Conservation (phyloP, 2,329 filamentous ascomycete genomes). For the Pseudogymnoascus sp. region DNA sequence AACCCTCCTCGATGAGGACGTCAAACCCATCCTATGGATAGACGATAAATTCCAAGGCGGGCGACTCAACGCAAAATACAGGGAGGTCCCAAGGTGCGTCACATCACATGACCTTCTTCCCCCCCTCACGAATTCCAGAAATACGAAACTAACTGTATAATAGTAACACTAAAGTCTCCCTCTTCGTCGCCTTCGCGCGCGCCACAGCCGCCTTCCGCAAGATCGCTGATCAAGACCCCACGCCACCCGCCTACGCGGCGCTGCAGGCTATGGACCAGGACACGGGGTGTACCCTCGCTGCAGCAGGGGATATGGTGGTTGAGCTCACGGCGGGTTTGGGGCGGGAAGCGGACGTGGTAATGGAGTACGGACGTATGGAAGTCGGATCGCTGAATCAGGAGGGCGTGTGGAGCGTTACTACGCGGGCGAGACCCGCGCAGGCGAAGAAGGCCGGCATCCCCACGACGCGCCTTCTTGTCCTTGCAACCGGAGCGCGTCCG, state of each 20-base stretch:
- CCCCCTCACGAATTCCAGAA: neutral
- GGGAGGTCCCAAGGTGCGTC: conserved; percentile 45
- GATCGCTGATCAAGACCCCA: conserved; percentile 36
- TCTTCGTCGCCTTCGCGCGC: conserved; percentile 49
- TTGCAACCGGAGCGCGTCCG: conserved; percentile 51
- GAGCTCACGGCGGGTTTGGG: conserved; percentile 37
- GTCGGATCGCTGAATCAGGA: conserved; percentile 23
- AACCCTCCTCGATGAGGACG: conserved; percentile 48
- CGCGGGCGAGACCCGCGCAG: conserved; percentile 28
- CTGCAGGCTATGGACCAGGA: conserved; percentile 45
- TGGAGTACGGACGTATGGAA: neutral
- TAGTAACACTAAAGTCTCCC: conserved; percentile 51
- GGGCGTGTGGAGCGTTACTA: conserved; percentile 31
- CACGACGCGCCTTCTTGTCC: conserved; percentile 31
- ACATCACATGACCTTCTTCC: neutral
- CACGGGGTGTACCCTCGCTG: conserved; percentile 45
- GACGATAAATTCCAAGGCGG: conserved; percentile 48
- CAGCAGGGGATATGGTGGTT: conserved; percentile 47
- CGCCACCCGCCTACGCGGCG: conserved; percentile 45
- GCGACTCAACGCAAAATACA: conserved; percentile 44
- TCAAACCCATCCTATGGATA: conserved; percentile 47
- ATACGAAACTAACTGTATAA: conserved; percentile 15
- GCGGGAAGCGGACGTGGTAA: neutral
- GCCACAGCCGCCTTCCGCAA: conserved; percentile 43
- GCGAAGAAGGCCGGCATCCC: neutral